Percentiles rank a stretch among this genome's conserved stretches.
phyloP scores from a whole-genome alignment of 441 rosid genomes.

The Gossypium davidsonii region DNA sequence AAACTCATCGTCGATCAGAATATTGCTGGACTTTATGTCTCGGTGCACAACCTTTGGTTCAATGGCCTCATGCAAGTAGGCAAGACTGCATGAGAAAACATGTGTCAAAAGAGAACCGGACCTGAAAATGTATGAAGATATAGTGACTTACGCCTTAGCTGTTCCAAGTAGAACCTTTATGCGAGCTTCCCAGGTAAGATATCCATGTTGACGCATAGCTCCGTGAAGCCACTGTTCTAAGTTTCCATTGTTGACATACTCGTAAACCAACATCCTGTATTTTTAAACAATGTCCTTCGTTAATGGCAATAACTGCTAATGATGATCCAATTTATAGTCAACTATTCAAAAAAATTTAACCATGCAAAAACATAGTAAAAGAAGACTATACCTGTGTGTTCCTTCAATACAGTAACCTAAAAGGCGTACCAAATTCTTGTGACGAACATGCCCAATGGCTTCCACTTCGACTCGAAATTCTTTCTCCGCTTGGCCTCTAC shows the following conservation, averaged over 20 bases:
- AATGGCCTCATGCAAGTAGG: conserved; percentile 92
- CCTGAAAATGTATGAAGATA: not conserved
- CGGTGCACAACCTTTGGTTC: conserved; percentile 99
- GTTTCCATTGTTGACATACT: conserved; percentile 90
- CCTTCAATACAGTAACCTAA: conserved; percentile 96
- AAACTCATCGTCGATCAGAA: conserved; percentile 81
- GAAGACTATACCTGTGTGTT: conserved; percentile 54
- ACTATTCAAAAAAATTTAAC: not conserved
- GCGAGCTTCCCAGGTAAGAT: conserved; percentile 95
- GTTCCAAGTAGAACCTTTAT: conserved; percentile 81
- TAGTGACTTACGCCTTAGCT: conserved; percentile 79
- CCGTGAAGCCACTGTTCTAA: conserved; percentile 99
- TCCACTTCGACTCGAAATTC: conserved; percentile 92
- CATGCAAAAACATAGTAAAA: not conserved
- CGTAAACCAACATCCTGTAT: conserved; percentile 81
- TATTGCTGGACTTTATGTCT: conserved; percentile 92
- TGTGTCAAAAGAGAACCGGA: conserved; percentile 17
- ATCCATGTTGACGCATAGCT: conserved; percentile 82
- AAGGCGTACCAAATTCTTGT: conserved; percentile 94
- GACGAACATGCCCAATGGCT: conserved; percentile 96
- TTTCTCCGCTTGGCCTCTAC: conserved; percentile 96
- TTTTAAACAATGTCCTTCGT: not conserved
- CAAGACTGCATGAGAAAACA: conserved; percentile 51
- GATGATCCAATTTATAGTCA: not conserved
- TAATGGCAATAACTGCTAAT: not conserved